These are phyloP conservation scores for Yarrowia sp. DNA, from an alignment of 805 yeast genomes.

Conservation along the genomic window DNA sequence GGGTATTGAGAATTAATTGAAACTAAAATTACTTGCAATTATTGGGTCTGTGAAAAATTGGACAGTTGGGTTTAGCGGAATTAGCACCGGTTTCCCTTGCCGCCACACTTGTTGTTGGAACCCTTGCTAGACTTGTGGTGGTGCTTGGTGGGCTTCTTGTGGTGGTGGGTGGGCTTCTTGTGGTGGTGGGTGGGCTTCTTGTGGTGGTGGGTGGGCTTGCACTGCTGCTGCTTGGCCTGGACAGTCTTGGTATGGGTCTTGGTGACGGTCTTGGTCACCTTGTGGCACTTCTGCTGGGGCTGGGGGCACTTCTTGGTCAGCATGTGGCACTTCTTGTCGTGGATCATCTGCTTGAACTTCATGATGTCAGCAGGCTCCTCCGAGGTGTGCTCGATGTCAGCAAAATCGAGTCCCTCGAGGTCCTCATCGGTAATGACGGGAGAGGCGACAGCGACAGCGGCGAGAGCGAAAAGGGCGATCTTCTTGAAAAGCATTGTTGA, in stretches of 20 bases:
- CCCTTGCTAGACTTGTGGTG: neutral
- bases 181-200: neutral
- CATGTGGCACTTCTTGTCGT: constrained; percentile 11
- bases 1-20: constrained; percentile 9
- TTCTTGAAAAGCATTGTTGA: constrained; percentile 12
- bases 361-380: constrained; percentile 20
- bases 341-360: constrained; percentile 21
- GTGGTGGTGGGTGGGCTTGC: constrained; percentile 14
- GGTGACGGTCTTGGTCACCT: constrained; percentile 17
- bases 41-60: neutral
- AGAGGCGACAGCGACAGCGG: constrained; percentile 8
- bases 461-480: constrained; percentile 10
- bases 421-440: constrained; percentile 14
- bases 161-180: too few species aligned
- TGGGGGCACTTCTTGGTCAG: constrained; percentile 18
- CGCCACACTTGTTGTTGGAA: neutral
- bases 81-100: neutral
- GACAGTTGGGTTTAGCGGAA: neutral
- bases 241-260: constrained; percentile 13
- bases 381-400: neutral
- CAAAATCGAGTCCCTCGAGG: constrained; percentile 11
- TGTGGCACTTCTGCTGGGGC: constrained; percentile 16
- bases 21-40: neutral
- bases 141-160: too few species aligned
- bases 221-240: constrained; percentile 19